Conservation (phyloP, 371 early-diverging fungal genomes). For the Lichtheimia ornata region DNA sequence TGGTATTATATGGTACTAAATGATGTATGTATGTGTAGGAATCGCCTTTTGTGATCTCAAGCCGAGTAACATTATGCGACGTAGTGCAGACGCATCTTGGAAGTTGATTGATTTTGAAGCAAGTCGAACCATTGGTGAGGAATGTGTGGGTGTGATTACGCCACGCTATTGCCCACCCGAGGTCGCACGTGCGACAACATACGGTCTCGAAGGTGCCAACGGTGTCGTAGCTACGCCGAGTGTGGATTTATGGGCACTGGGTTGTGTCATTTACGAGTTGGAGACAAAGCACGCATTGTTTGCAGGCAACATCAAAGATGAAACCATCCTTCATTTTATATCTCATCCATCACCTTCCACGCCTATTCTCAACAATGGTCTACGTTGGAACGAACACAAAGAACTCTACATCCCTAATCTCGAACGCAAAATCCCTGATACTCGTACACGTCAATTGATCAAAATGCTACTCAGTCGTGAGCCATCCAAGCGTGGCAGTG, state of each 20-base stretch:
- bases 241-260: slow-evolving; percentile 51
- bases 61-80: slow-evolving; percentile 48
- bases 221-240: slow-evolving; percentile 52
- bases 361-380: slow-evolving; percentile 46
- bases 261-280: slow-evolving; percentile 50
- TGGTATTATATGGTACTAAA: not conserved
- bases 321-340: slow-evolving; percentile 50
- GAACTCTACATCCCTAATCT: slow-evolving; percentile 49
- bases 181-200: slow-evolving; percentile 50
- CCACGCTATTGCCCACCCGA: slow-evolving; percentile 43
- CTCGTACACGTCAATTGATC: slow-evolving; percentile 36
- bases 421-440: slow-evolving; percentile 35
- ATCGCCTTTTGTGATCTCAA: slow-evolving; percentile 36
- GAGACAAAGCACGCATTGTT: slow-evolving; percentile 47
- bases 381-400: slow-evolving; percentile 50
- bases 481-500: slow-evolving; percentile 41
- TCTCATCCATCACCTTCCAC: slow-evolving; percentile 53
- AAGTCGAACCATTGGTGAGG: slow-evolving; percentile 44
- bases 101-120: slow-evolving; percentile 52
- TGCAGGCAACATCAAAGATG: slow-evolving; percentile 43
- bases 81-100: slow-evolving; percentile 23
- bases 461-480: slow-evolving; percentile 40
- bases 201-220: slow-evolving; percentile 48
- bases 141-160: slow-evolving; percentile 27
- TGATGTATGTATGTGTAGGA: slow-evolving; percentile 2